phyloP scores from a whole-genome alignment of 768 basidiomycete species.

The Neoboletus subvelutipes region DNA sequence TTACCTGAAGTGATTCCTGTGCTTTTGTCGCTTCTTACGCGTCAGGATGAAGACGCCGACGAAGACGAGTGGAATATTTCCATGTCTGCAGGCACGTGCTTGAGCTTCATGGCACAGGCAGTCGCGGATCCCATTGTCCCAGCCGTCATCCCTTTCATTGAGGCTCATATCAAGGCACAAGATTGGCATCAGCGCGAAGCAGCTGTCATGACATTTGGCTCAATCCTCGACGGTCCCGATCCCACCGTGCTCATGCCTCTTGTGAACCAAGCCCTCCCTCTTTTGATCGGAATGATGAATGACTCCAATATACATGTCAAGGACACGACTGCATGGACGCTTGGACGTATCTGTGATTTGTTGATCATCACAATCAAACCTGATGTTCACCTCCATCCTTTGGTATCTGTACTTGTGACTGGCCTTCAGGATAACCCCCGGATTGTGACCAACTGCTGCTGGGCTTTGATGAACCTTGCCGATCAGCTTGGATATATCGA shows the following conservation, averaged over 20 bases:
- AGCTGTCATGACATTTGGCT: constrained; percentile 97
- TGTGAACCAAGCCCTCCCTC: constrained; percentile 89
- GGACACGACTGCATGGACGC: constrained; percentile 97
- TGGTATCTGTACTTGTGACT: constrained; percentile 79
- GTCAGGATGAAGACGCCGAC: constrained; percentile 95
- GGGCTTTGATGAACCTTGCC: constrained; percentile 94
- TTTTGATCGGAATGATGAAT: constrained; percentile 93
- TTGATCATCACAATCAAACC: constrained; percentile 84
- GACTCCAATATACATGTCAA: constrained; percentile 85
- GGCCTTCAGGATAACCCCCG: constrained; percentile 80
- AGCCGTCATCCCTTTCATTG: constrained; percentile 96
- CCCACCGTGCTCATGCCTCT: constrained; percentile 83
- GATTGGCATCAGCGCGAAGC: constrained; percentile 98
- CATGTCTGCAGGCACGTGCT: constrained; percentile 94
- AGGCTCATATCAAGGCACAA: constrained; percentile 85
- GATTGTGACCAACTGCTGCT: constrained; percentile 92
- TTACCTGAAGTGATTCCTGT: constrained; percentile 94
- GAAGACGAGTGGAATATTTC: constrained; percentile 99
- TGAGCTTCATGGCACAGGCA: constrained; percentile 84
- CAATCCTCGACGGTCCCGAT: constrained; percentile 95
- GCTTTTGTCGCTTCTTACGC: constrained; percentile 81
- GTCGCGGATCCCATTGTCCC: constrained; percentile 90
- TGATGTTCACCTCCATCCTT: constrained; percentile 80
- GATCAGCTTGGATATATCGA: constrained; percentile 82
- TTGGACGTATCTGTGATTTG: constrained; percentile 92